These are phyloP conservation scores for Pichia sporocuriosa DNA, from an alignment of 805 yeast genomes.

Conservation along the genomic window DNA sequence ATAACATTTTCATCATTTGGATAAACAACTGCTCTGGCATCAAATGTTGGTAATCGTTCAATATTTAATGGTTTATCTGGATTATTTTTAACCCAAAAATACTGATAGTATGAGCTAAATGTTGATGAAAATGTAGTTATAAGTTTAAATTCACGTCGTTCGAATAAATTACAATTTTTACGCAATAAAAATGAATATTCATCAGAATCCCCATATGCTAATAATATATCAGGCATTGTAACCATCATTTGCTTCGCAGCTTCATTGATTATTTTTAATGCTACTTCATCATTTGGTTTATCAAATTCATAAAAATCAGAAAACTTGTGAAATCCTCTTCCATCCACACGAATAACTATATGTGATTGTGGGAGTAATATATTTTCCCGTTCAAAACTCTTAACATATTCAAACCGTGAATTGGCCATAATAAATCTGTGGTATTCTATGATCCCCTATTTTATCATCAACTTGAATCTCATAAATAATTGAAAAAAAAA, in stretches of 20 bases:
- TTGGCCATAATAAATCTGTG: slow-evolving; percentile 53
- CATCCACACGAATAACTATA: slow-evolving; percentile 83
- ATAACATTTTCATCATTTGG: slow-evolving; percentile 56
- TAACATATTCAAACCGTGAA: slow-evolving; percentile 82
- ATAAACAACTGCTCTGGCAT: slow-evolving; percentile 82
- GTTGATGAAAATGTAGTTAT: slow-evolving; percentile 76
- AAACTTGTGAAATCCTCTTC: slow-evolving; percentile 88
- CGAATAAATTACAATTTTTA: slow-evolving; percentile 60
- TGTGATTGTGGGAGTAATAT: slow-evolving; percentile 70
- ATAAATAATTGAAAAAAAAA: no score
- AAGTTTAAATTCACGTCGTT: slow-evolving; percentile 76
- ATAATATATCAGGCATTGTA: slow-evolving; percentile 59
- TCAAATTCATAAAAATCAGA: slow-evolving; percentile 64
- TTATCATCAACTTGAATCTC: no score
- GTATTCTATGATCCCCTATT: not conserved
- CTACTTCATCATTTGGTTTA: slow-evolving; percentile 83
- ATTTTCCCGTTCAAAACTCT: slow-evolving; percentile 68
- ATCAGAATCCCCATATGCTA: slow-evolving; percentile 94
- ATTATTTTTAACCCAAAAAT: slow-evolving; percentile 58
- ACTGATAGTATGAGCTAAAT: slow-evolving; percentile 70
- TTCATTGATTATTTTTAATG: slow-evolving; percentile 72
- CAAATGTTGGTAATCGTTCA: slow-evolving; percentile 75
- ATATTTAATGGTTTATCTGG: slow-evolving; percentile 35
- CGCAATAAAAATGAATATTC: slow-evolving; percentile 81
- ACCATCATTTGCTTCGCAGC: slow-evolving; percentile 65